Percentiles rank a stretch among this genome's conserved stretches.
These are phyloP conservation scores for Diddensiella caesifluorescens DNA, from an alignment of 805 yeast species.

Conservation along the genomic window DNA sequence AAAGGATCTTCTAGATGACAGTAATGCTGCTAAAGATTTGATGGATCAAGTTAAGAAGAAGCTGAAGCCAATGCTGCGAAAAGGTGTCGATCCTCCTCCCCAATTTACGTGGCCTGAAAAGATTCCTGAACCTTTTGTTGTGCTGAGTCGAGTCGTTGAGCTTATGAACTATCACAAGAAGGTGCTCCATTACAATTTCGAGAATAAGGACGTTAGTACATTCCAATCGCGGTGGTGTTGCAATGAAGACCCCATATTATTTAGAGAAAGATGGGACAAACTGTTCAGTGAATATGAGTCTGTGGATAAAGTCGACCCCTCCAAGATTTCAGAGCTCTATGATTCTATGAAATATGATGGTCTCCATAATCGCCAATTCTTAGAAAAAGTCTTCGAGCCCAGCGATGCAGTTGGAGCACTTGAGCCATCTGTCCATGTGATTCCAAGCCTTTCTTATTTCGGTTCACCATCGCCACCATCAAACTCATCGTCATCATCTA, in stretches of 20 bases:
- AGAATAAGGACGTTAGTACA: slow-evolving; percentile 53
- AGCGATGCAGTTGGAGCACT: slow-evolving; percentile 36
- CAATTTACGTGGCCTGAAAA: slow-evolving; percentile 99
- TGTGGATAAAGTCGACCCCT: slow-evolving; percentile 95
- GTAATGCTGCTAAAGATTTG: slow-evolving; percentile 94
- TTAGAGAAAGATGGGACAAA: slow-evolving; percentile 96
- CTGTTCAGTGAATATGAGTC: slow-evolving; percentile 84
- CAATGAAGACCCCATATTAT: slow-evolving; percentile 85
- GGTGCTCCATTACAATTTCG: slow-evolving; percentile 77
- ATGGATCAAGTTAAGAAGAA: slow-evolving; percentile 98
- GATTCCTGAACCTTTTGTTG: slow-evolving; percentile 91
- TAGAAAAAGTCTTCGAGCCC: slow-evolving; percentile 76
- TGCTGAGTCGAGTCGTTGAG: slow-evolving; percentile 89
- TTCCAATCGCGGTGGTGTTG: slow-evolving; percentile 92
- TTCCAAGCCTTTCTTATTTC: slow-evolving; percentile 8
- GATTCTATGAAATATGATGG: slow-evolving; percentile 99
- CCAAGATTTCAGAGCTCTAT: slow-evolving; percentile 91
- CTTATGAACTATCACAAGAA: slow-evolving; percentile 86
- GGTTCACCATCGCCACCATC: slow-evolving; percentile 9
- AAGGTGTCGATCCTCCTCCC: slow-evolving; percentile 94
- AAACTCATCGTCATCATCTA: slow-evolving; percentile 22
- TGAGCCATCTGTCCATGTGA: slow-evolving; percentile 9
- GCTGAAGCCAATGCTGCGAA: slow-evolving; percentile 86
- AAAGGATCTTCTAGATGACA: slow-evolving; percentile 89
- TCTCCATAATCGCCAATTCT: slow-evolving; percentile 83